Evolutionary conservation across 805 yeast species (phyloP).

Genomic region (Hanseniaspora hatyaiensis): DNA sequence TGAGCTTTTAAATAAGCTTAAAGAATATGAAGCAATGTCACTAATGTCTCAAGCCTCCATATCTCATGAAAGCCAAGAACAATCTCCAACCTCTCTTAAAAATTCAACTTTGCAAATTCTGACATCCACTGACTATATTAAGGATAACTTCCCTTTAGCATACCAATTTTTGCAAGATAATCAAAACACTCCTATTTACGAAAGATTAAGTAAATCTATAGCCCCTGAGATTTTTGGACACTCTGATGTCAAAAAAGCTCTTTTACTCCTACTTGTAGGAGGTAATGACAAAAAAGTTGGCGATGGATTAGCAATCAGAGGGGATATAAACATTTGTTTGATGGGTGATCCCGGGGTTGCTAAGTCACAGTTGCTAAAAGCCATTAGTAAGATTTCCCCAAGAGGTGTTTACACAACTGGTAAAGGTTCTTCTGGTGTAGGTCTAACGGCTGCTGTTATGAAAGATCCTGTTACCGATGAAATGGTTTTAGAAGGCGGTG

Average conservation of each 20-base stretch:
- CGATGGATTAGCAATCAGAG: constrained; percentile 95
- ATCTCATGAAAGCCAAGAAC: neutral
- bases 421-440: constrained; percentile 97
- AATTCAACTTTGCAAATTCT: neutral
- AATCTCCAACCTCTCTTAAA: neutral
- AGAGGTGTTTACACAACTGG: constrained; percentile 97
- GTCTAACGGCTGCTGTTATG: constrained; percentile 97
- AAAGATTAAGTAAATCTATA: constrained; percentile 69
- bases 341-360: constrained; percentile 99
- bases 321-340: constrained; percentile 86
- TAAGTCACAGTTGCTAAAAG: constrained; percentile 86
- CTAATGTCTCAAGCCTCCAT: neutral
- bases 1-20: constrained; percentile 44
- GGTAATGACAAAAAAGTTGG: constrained; percentile 92
- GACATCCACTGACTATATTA: constrained; percentile 1
- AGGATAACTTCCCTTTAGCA: constrained; percentile 8
- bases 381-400: constrained; percentile 86
- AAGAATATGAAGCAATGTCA: constrained; percentile 30
- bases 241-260: constrained; percentile 81
- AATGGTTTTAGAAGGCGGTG: constrained; percentile 97
- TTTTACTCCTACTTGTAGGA: constrained; percentile 73
- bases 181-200: constrained; percentile 39
- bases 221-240: constrained; percentile 98
- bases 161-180: constrained; percentile 26
- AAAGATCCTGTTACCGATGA: constrained; percentile 98